These are phyloP conservation scores for Paramecium pentaurelia DNA, from an alignment of 73 alveolate species.

Conservation along the genomic window DNA sequence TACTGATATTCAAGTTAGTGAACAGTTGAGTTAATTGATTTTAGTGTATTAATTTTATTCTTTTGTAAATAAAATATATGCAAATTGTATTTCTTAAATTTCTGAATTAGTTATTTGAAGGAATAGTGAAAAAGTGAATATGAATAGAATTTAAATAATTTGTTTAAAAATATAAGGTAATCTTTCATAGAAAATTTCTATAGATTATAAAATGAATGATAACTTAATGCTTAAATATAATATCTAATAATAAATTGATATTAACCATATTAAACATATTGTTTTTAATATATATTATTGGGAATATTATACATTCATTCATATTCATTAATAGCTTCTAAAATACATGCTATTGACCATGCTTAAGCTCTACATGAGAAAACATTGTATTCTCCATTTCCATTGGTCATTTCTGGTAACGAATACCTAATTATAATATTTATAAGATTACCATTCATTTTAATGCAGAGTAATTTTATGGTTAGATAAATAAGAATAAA, in stretches of 20 bases:
- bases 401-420: slow-evolving; percentile 68
- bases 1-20: background rate
- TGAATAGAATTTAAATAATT: background rate
- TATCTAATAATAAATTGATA: no score
- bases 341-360: slow-evolving; percentile 64
- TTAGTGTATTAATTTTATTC: background rate
- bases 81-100: no score
- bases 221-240: background rate
- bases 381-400: slow-evolving; percentile 60
- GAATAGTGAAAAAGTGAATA: no score
- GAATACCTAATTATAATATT: slow-evolving; percentile 29
- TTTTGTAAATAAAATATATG: background rate
- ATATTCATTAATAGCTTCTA: slow-evolving; percentile 60
- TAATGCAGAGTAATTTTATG: background rate
- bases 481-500: slow-evolving; percentile 45
- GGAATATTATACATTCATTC: background rate
- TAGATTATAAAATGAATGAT: no score
- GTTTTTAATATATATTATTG: background rate
- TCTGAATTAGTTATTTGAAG: background rate
- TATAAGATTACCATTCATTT: slow-evolving; percentile 20
- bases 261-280: background rate
- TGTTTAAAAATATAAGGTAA: no score
- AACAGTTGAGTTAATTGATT: background rate
- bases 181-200: no score
- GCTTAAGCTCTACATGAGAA: slow-evolving; percentile 67